These are phyloP conservation scores for Trypethelium eluteriae DNA, from an alignment of 495 filamentous ascomycete genomes.

Conservation along the genomic window DNA sequence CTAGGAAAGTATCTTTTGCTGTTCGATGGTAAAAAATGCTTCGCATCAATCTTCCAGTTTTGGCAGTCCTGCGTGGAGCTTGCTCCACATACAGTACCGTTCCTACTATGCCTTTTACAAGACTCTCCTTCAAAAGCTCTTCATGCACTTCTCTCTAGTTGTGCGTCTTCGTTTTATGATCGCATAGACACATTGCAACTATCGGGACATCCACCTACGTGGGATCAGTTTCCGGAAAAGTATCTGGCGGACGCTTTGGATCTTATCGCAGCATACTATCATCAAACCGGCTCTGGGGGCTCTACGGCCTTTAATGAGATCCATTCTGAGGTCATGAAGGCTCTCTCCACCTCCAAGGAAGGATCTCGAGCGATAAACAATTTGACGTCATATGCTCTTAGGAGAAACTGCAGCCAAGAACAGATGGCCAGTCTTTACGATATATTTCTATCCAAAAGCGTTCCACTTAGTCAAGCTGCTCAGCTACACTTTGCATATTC, in stretches of 20 bases:
- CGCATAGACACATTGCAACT: neutral
- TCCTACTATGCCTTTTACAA: neutral
- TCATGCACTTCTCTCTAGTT: neutral
- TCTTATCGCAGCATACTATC: neutral
- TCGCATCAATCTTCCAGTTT: neutral
- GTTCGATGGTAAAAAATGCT: neutral
- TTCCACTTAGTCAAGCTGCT: neutral
- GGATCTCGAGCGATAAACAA: neutral
- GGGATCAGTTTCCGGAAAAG: neutral
- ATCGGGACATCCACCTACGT: neutral
- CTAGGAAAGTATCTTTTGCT: neutral
- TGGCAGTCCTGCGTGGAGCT: slow-evolving; percentile 2
- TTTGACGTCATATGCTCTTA: neutral
- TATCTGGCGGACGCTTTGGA: neutral
- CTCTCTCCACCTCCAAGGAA: neutral
- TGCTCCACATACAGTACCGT: neutral
- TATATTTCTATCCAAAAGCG: neutral
- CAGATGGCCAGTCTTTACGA: neutral
- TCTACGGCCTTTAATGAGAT: neutral
- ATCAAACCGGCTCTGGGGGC: neutral
- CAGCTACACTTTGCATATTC: slow-evolving; percentile 16
- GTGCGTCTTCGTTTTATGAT: neutral
- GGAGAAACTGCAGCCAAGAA: neutral
- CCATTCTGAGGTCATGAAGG: neutral
- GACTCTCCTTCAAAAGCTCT: slow-evolving; percentile 3